Evolutionary conservation across 73 alveolate species (phyloP), one percentile per base, ranked within the genome.

Genomic region (Symbiodinium pilosum): DNA sequence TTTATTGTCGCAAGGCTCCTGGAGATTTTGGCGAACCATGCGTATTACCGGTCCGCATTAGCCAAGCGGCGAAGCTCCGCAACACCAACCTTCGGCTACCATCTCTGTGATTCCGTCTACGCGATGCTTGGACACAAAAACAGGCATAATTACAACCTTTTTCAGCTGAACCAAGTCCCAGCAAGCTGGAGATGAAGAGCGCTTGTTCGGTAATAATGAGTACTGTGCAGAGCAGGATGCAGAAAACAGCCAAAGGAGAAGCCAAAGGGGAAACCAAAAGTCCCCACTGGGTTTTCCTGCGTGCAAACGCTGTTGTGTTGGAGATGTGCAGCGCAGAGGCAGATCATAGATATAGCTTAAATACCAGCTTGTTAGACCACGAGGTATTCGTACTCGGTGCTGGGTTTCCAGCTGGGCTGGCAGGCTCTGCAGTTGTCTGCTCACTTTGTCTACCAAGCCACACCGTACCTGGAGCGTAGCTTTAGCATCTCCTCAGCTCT

Each of bases 381-480:
- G 32, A 64, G 81, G 81, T 64, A 64, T 34, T 64, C 81, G 39
- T 64, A 64, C 36, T 64, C 81, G 36, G 32, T 64, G 18, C 81
- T 64, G 18, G 81, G 81, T 28, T 64, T 64, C 81, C 81, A 64
- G 81, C 81, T 64, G 36, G 81, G 81, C 81, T 64, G 81, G 81
- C 39, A 20, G 36, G 81, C 32, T 64, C 39, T 64, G 30, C 81
- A 64, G 39, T 64, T 64, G 38, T 64, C 38, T 26, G 81, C 81
- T 64, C 32, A 26, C 81, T 64, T 64, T 20, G 81, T 64, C 81
- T 64, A 64, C 32, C 36, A 14, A 34, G 81, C 36, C 39, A 64
- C 39, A 9, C 81, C 81, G 39, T 16, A 16, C 24, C 64, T 16
- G 64, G 64, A 11, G 24, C 16, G 64, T 47, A 11, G 16, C 64